Percentiles rank a stretch among this genome's conserved stretches.
These are phyloP conservation scores for Massarina eburnea DNA, from an alignment of 2,329 filamentous ascomycete species.

Conservation along the genomic window DNA sequence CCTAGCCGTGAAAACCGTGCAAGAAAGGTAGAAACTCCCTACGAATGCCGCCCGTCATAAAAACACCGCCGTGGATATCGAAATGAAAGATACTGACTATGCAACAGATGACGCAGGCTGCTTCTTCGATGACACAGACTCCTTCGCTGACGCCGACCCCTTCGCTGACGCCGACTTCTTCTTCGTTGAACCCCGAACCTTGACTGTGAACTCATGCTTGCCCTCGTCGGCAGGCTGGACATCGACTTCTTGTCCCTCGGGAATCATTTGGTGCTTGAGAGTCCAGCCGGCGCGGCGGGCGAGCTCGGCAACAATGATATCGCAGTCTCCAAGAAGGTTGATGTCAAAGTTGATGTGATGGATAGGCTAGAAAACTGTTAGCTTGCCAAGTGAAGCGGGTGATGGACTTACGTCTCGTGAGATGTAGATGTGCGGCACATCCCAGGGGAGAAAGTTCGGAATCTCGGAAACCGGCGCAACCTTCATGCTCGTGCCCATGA, in stretches of 20 bases:
- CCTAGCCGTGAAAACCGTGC: not conserved
- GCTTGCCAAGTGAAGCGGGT: not conserved
- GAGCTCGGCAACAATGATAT: conserved; percentile 84
- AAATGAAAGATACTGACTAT: not conserved
- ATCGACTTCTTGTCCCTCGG: conserved; percentile 63
- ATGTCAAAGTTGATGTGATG: conserved; percentile 94
- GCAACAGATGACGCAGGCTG: not conserved
- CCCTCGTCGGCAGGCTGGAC: conserved; percentile 45
- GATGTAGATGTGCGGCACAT: conserved; percentile 89
- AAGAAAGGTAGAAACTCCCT: too few species aligned
- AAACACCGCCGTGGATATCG: not conserved
- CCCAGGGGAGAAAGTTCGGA: conserved; percentile 73
- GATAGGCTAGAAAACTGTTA: conserved; percentile 59
- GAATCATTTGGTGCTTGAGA: conserved; percentile 79
- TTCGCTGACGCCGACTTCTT: too few species aligned
- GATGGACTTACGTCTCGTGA: conserved; percentile 64
- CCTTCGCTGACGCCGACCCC: too few species aligned
- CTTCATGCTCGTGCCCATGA: conserved; percentile 95
- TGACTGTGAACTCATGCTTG: conserved; percentile 35
- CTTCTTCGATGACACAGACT: too few species aligned
- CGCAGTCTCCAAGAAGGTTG: conserved; percentile 92
- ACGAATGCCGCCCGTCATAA: too few species aligned
- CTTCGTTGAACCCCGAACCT: conserved; percentile 18
- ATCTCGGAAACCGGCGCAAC: conserved; percentile 95
- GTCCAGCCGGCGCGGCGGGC: conserved; percentile 81